Base-by-base conservation (phyloP, 768 basidiomycete genomes). In the Hypholoma sublateritium region DNA sequence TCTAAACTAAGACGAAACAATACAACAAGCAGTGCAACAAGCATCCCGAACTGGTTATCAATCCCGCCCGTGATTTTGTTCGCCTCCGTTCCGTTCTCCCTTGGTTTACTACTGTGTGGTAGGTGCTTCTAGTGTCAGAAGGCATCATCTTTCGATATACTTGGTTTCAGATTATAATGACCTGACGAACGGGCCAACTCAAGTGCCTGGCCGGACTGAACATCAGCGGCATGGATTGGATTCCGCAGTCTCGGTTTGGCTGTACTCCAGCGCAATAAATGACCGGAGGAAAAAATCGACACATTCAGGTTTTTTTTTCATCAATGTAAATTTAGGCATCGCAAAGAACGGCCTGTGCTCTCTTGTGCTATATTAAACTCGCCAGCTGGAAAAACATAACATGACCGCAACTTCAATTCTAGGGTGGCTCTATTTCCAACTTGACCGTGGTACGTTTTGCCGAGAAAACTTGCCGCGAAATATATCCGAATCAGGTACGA, bases 71-170 rank as follows among this genome's bases (percentile, higher is more conserved):
- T 49, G 55, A 47, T 51, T 53, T 49, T 55, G 56, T 59, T 62
- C 55, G 50, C 44, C 55, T 57, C 47, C 43, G 43, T 37, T 53
- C 17, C 56, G 46, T 12, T 25, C 39, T 39, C 47, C 28, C 44
- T 50, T 55, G 53, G 41, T 50, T 53, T 56, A 54, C 56, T 41
- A 50, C 46, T 58, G 48, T 42, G n/a, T 21, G 53, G 52, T 51
- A 46, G 56, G 56, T 55, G 59, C 60, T 61, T 64, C 62, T 64
- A 59, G 59, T 57, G 55, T 59, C 45, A 61, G 60, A 63, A 58
- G 59, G n/a, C 17, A 16, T 21, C 53, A 28, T 34, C 45, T 56
- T 44, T 46, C 43, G 13, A 37, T 32, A 44, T 36, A 11, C 45
- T 21, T 58, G 37, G 57, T 58, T 58, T 59, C 58, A 59, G 50